Evolutionary conservation across 2,329 filamentous ascomycete species (phyloP).

Genomic region (Lachnellula hyalina): DNA sequence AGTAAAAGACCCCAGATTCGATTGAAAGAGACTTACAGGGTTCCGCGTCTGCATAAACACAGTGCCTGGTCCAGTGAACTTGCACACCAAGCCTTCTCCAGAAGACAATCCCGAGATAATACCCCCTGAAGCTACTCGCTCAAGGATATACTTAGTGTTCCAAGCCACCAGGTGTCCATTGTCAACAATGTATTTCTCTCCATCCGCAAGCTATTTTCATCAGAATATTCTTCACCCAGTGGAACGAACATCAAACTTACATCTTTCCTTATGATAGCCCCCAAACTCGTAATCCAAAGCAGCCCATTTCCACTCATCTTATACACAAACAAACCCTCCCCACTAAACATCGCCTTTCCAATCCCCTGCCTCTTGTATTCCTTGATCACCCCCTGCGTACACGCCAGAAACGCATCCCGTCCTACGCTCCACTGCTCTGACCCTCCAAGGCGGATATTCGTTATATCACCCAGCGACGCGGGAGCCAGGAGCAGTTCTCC

Average conservation of each 20-base stretch:
- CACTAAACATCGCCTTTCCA: slow-evolving; percentile 87
- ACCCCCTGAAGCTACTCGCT: slow-evolving; percentile 84
- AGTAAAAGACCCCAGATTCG: neutral
- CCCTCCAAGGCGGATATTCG: slow-evolving; percentile 68
- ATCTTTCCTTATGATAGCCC: slow-evolving; percentile 91
- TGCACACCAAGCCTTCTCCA: slow-evolving; percentile 87
- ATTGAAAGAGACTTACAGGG: slow-evolving; percentile 45
- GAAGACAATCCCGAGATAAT: slow-evolving; percentile 83
- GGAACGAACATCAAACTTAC: slow-evolving; percentile 46
- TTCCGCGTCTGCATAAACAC: slow-evolving; percentile 93
- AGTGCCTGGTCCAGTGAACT: slow-evolving; percentile 86
- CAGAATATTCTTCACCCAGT: slow-evolving; percentile 3
- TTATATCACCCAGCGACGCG: slow-evolving; percentile 75
- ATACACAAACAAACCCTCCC: slow-evolving; percentile 88
- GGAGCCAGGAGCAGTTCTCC: slow-evolving; percentile 87
- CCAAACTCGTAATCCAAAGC: slow-evolving; percentile 87
- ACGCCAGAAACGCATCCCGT: slow-evolving; percentile 79
- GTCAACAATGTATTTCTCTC: slow-evolving; percentile 87
- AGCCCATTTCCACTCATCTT: slow-evolving; percentile 77
- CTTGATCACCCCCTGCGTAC: slow-evolving; percentile 80
- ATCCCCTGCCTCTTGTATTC: slow-evolving; percentile 83
- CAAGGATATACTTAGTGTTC: slow-evolving; percentile 92
- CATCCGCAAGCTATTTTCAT: slow-evolving; percentile 45
- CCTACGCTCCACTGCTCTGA: slow-evolving; percentile 77
- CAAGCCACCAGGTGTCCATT: slow-evolving; percentile 93